Conservation (phyloP, 768 basidiomycete species). For the Kwoniella sp. region DNA sequence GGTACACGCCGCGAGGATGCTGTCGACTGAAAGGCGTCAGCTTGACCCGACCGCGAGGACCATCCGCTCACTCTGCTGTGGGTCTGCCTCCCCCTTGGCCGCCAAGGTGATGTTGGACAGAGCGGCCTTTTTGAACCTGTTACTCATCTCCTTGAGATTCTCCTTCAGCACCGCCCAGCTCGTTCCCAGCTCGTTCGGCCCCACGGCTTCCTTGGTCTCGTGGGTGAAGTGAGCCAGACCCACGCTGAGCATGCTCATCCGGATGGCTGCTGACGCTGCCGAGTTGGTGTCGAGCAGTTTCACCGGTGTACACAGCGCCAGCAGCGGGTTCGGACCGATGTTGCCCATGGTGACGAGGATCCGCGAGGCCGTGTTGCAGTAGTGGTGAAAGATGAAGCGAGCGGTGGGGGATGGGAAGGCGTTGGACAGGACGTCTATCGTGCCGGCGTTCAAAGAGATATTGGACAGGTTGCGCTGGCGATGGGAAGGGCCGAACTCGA, state of each 20-base stretch:
- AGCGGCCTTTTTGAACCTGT: slow-evolving; percentile 31
- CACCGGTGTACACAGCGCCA: slow-evolving; percentile 30
- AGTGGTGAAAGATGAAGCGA: slow-evolving; percentile 34
- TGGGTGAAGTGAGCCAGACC: slow-evolving; percentile 30
- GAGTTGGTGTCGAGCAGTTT: slow-evolving; percentile 33
- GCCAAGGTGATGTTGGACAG: slow-evolving; percentile 27
- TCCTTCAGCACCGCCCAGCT: slow-evolving; percentile 15
- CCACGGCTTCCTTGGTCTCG: slow-evolving; percentile 17
- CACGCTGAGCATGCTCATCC: slow-evolving; percentile 39
- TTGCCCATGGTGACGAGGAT: slow-evolving; percentile 39
- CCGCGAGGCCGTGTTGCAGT: slow-evolving; percentile 22
- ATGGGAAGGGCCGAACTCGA: slow-evolving; percentile 31
- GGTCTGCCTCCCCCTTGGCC: slow-evolving; percentile 9
- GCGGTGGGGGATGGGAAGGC: slow-evolving; percentile 35
- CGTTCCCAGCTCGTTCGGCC: neutral
- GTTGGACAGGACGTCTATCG: slow-evolving; percentile 25
- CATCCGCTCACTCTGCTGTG: slow-evolving; percentile 13
- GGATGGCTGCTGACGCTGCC: slow-evolving; percentile 31
- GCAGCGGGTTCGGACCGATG: slow-evolving; percentile 36
- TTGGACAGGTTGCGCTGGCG: slow-evolving; percentile 10
- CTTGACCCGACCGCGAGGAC: neutral
- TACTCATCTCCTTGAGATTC: slow-evolving; percentile 24
- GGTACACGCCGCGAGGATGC: slow-evolving; percentile 32
- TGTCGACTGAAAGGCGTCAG: slow-evolving; percentile 20
- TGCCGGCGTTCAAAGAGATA: neutral